Evolutionary conservation across 768 basidiomycete genomes (phyloP).

Genomic region (Leccinum obscurum): DNA sequence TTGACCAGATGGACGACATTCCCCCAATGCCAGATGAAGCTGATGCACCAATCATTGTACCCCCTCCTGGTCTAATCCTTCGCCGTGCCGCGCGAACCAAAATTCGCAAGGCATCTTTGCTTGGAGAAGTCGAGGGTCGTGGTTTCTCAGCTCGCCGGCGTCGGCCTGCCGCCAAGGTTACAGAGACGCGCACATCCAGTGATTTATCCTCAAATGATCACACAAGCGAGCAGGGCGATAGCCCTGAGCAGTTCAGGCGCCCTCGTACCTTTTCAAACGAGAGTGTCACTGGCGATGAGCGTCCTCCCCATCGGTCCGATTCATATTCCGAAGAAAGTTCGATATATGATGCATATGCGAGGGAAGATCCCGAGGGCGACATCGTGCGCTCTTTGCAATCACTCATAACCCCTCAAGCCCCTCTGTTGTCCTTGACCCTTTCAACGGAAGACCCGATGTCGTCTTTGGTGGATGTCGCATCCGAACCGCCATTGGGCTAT

Average conservation of each 20-base stretch:
- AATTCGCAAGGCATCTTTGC: conserved; percentile 82
- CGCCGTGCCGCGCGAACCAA: conserved; percentile 92
- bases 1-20: conserved; percentile 68
- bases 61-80: conserved; percentile 85
- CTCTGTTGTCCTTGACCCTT: conserved; percentile 26
- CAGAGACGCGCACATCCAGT: conserved; percentile 61
- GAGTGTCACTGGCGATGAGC: conserved; percentile 41
- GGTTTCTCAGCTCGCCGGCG: conserved; percentile 56
- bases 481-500: conserved; percentile 34
- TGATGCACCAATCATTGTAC: conserved; percentile 84
- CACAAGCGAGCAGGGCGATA: conserved; percentile 63
- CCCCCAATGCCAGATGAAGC: conserved; percentile 74
- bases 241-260: conserved; percentile 39
- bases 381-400: conserved; percentile 20
- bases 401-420: conserved; percentile 21
- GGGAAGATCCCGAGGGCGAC: conserved; percentile 52
- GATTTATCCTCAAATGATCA: conserved; percentile 58
- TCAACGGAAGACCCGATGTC: conserved; percentile 17
- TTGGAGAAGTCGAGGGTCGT: conserved; percentile 80
- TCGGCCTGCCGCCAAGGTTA: conserved; percentile 26
- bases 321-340: conserved; percentile 79
- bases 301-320: conserved; percentile 52
- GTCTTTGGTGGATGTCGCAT: conserved; percentile 9
- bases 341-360: conserved; percentile 83
- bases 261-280: conserved; percentile 37